phyloP scores from a whole-genome alignment of 2,329 filamentous ascomycete species.

The Colletotrichum sansevieriae region DNA sequence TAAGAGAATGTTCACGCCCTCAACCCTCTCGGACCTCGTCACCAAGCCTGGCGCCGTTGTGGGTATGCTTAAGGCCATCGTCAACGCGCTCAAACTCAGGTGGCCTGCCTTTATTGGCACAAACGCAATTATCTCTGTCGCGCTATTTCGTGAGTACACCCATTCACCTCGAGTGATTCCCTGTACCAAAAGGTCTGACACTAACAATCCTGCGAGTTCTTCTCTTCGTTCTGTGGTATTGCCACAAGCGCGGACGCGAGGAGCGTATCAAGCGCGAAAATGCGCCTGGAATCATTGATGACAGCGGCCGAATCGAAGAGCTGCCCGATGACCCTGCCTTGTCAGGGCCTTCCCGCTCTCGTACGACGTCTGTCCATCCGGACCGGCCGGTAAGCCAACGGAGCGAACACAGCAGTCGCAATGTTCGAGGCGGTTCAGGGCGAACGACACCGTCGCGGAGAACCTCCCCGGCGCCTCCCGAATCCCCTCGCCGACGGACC shows the following conservation, averaged over 20 bases:
- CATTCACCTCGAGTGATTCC: not conserved
- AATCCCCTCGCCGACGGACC: constrained; percentile 25
- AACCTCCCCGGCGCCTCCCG: constrained; percentile 17
- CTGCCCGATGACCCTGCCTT: constrained; percentile 62
- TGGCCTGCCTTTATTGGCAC: constrained; percentile 94
- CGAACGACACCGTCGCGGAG: constrained; percentile 26
- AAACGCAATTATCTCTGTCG: constrained; percentile 86
- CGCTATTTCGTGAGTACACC: constrained; percentile 79
- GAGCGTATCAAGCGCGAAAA: constrained; percentile 77
- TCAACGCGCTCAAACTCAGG: constrained; percentile 86
- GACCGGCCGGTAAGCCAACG: constrained; percentile 34
- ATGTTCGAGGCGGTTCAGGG: constrained; percentile 32
- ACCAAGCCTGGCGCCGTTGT: constrained; percentile 90
- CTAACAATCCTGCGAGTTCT: constrained; percentile 69
- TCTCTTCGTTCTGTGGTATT: constrained; percentile 97
- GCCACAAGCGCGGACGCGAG: constrained; percentile 93
- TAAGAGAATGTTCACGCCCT: constrained; percentile 77
- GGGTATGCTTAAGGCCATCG: constrained; percentile 87
- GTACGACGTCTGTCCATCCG: constrained; percentile 31
- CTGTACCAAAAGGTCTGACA: not conserved
- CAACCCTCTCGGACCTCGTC: constrained; percentile 82
- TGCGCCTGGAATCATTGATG: constrained; percentile 52
- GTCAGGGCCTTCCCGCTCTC: constrained; percentile 49
- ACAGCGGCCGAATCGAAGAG: constrained; percentile 60
- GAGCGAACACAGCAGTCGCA: constrained; percentile 42